Conservation (phyloP, 257 asterid species). For the Mitragyna speciosa region DNA sequence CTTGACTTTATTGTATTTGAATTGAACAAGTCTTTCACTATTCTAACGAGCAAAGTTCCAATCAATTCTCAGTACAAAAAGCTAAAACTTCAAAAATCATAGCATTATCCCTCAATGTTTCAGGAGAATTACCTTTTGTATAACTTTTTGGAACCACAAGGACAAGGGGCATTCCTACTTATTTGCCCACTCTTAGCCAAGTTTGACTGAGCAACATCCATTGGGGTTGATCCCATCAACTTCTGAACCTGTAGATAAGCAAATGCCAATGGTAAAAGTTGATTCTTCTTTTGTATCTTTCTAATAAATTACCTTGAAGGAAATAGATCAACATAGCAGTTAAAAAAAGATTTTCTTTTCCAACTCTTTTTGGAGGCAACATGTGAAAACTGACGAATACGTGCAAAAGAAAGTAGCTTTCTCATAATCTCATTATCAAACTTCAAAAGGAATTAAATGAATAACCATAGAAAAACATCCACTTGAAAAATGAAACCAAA, state of each 20-base stretch:
- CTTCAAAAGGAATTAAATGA: background rate
- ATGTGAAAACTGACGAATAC: background rate
- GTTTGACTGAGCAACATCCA: constrained; percentile 79
- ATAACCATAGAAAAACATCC: background rate
- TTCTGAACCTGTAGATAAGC: constrained; percentile 65
- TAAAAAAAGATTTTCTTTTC: background rate
- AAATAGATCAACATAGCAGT: background rate
- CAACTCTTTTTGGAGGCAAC: background rate
- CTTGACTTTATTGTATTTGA: background rate
- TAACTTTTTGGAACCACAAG: constrained; percentile 89
- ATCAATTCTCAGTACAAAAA: background rate
- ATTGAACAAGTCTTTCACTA: no score
- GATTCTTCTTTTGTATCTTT: background rate
- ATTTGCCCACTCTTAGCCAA: constrained; percentile 81
- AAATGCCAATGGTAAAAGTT: background rate
- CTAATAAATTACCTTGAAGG: background rate
- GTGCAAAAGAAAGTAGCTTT: background rate
- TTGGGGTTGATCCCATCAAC: constrained; percentile 79
- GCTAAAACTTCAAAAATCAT: background rate
- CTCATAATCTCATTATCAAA: background rate
- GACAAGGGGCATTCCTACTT: constrained; percentile 84
- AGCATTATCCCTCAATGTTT: background rate
- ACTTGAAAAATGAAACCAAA: background rate
- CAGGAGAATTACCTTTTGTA: constrained; percentile 66
- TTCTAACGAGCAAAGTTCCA: background rate